These are phyloP conservation scores for Sclerotiophoma versabilis DNA, from an alignment of 2,329 filamentous ascomycete genomes.

Conservation along the genomic window DNA sequence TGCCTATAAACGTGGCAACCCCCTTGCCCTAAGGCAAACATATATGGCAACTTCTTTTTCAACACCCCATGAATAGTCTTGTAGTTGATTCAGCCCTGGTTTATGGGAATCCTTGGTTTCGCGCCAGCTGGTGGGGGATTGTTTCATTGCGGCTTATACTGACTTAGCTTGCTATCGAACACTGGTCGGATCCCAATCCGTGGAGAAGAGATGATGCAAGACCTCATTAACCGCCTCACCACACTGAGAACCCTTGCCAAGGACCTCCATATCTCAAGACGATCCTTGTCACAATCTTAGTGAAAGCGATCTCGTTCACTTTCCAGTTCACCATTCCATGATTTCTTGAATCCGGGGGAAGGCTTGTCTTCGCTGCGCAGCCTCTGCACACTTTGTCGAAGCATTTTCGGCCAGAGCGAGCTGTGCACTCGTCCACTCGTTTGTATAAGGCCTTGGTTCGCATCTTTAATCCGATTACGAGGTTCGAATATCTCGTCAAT, in stretches of 20 bases:
- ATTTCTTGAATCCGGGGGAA: neutral
- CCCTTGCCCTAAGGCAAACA: neutral
- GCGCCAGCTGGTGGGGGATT: neutral
- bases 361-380: neutral
- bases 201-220: neutral
- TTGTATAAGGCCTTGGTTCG: neutral
- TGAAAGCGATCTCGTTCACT: neutral
- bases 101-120: neutral
- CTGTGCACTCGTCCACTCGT: neutral
- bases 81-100: neutral
- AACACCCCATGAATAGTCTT: neutral
- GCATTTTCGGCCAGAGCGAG: neutral
- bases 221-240: neutral
- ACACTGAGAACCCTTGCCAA: neutral
- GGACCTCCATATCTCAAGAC: neutral
- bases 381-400: neutral
- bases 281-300: neutral
- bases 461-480: too few relatives aligned
- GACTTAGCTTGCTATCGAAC: neutral
- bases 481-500: neutral
- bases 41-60: neutral
- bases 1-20: neutral
- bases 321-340: neutral
- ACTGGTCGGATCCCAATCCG: neutral
- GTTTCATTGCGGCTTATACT: slow-evolving; percentile 5